Base-by-base conservation (phyloP, 2,329 filamentous ascomycete species). In the Phialophora macrospora region DNA sequence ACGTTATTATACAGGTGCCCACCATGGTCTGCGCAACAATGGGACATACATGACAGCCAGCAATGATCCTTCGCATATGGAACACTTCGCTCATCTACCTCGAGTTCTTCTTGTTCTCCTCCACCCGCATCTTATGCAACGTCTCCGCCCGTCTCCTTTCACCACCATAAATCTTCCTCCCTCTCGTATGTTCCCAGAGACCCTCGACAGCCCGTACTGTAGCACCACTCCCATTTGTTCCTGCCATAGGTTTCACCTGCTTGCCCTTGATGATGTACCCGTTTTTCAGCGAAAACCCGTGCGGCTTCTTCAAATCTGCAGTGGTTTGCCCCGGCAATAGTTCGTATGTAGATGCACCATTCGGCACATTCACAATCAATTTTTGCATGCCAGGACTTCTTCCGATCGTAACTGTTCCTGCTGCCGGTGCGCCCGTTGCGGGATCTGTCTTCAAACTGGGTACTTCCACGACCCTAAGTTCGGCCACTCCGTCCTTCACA, bases 101-200 rank as follows among this genome's bases (percentile, higher is more conserved):
- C 20, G 67, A 60, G 30, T 69, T 70, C 70, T 91, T 92, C 78
- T 89, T 91, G 71, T 91, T 88, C 81, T 93, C 91, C 41, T 88
- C 88, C 59, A 90, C 88, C 70, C 90, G 86, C 80, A 88, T 90
- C 88, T 96, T 97, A 73, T 93, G 92, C 73, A 91, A 85, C 60
- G 97, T 88, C 81, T 96, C 90, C 17, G 90, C 91, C 77, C 86
- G 88, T 79, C 95, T 87, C 77, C 95, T 88, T 84, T 99, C 95
- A 83, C 95, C 95, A 75, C 95, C 95, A 79, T 98, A 93, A 71
- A 99, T 89, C 88, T 98, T 98, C 74, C 88, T 87, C 30, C 95
- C 94, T 73, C 89, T 85, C 76, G 85, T 89, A 74, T 93, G 84
- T 82, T 98, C 94, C 95, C 94, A 98, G 82, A 98, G 90, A 9